These are phyloP conservation scores for Reutealis trisperma DNA, from an alignment of 345 rosid genomes.

Conservation along the genomic window DNA sequence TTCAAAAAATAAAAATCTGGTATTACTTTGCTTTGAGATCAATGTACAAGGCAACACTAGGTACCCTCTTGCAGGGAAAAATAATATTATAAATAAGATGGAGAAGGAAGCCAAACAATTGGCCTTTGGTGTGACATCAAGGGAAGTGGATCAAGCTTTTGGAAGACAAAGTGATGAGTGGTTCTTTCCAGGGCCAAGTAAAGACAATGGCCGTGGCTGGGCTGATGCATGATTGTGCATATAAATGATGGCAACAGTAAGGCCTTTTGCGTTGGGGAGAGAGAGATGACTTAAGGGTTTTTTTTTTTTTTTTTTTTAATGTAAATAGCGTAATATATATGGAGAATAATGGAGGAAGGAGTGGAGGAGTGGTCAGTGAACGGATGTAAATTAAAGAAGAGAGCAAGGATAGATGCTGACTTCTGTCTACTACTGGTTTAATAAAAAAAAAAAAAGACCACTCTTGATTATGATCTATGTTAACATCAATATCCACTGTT, in stretches of 20 bases:
- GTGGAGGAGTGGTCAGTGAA: background rate
- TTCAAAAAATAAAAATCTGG: slow-evolving; percentile 14
- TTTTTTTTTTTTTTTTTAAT: too few species aligned
- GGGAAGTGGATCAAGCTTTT: slow-evolving; percentile 22
- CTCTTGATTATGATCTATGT: too few species aligned
- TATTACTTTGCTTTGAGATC: slow-evolving; percentile 23
- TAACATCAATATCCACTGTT: too few species aligned
- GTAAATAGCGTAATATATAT: background rate
- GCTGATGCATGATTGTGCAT: slow-evolving; percentile 14
- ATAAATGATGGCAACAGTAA: too few species aligned
- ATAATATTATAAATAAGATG: slow-evolving; percentile 13
- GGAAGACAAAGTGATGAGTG: slow-evolving; percentile 32
- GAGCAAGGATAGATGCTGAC: background rate
- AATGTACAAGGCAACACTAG: slow-evolving; percentile 17
- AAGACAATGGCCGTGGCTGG: slow-evolving; percentile 9
- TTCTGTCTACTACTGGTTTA: too few species aligned
- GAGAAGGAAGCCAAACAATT: slow-evolving; percentile 24
- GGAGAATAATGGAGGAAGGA: background rate
- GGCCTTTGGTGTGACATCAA: slow-evolving; percentile 16
- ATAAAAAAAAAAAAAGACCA: too few species aligned
- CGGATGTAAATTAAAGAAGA: too few species aligned
- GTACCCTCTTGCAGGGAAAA: slow-evolving; percentile 22
- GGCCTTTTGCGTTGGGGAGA: background rate
- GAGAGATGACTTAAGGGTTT: too few species aligned
- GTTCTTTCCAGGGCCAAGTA: slow-evolving; percentile 47